Conservation (phyloP, 371 early-diverging fungal genomes). For the Encephalitozoon hellem region DNA sequence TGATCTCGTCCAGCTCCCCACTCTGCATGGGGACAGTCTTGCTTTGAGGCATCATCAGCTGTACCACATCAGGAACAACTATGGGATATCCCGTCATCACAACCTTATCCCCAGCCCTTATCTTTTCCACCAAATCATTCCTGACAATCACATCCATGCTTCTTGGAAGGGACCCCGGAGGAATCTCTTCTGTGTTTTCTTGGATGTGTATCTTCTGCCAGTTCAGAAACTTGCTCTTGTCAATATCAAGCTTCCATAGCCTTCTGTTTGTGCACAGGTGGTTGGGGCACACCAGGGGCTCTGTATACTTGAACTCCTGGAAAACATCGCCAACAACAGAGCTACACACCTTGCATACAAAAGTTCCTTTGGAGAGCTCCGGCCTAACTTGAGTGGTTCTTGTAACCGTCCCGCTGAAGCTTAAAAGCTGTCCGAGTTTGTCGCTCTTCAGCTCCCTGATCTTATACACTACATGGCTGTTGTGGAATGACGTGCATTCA, state of each 20-base stretch:
- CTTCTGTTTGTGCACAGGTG: constrained; percentile 74
- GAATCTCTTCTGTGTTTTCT: constrained; percentile 89
- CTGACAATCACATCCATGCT: constrained; percentile 89
- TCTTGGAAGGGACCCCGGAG: constrained; percentile 90
- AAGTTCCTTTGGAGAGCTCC: constrained; percentile 80
- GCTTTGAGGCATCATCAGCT: constrained; percentile 61
- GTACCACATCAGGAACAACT: constrained; percentile 81
- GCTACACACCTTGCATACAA: constrained; percentile 79
- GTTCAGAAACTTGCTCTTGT: constrained; percentile 79
- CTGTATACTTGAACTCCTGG: constrained; percentile 90
- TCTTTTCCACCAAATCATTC: constrained; percentile 81
- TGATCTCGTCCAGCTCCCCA: constrained; percentile 13
- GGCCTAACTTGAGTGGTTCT: constrained; percentile 93
- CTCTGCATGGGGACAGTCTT: constrained; percentile 23
- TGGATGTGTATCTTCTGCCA: constrained; percentile 96
- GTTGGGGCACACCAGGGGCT: constrained; percentile 83
- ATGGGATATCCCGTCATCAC: constrained; percentile 81
- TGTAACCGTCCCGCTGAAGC: constrained; percentile 87
- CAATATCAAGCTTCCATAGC: constrained; percentile 71
- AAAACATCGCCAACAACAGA: constrained; percentile 71
- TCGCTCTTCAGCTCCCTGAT: constrained; percentile 74
- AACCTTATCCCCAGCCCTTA: constrained; percentile 89
- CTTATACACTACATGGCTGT: constrained; percentile 37
- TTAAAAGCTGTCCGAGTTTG: constrained; percentile 72
- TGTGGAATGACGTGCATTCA: constrained; percentile 33